Base-by-base conservation (phyloP, 768 basidiomycete genomes). In the Suillus ampliporus region DNA sequence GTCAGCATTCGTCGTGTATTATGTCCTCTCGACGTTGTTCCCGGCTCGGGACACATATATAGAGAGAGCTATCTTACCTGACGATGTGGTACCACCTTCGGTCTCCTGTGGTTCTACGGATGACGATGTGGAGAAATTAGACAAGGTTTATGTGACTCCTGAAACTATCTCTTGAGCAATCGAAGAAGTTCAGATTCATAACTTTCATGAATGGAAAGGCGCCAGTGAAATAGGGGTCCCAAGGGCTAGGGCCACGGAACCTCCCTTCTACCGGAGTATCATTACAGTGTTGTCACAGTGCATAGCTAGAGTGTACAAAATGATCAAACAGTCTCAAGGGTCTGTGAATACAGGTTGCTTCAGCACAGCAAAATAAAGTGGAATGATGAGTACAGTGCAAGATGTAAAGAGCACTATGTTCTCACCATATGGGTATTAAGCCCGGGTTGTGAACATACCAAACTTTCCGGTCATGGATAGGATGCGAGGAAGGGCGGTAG, bases 401-500 rank as follows among this genome's bases (percentile, higher is more conserved):
- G n/a, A n/a, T n/a, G n/a, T n/a, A n/a, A n/a, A n/a, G n/a, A n/a
- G n/a, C n/a, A n/a, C n/a, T n/a, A n/a, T n/a, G n/a, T n/a, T n/a
- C n/a, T n/a, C n/a, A n/a, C n/a, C n/a, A n/a, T n/a, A n/a, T n/a
- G n/a, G n/a, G n/a, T 23, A 37, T 11, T 10, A 23, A 15, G 52
- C 13, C 38, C 23, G 37, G 15, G 44, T 34, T 35, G 54, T 31
- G 40, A 35, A 28, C 8, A 21, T 23, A 6, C 34, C 23, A 11
- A 31, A 17, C 8, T 37, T 34, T 15, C 50, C 14, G 4, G 44
- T 17, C n/a, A 19, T 6, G 28, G 50, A 58, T 15, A 58, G n/a
- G 35, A 63, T 57, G 23, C 52, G 43, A 15, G 58, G 59, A 8
- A 71, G 34, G 8, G 44, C 62, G 60, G 65, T 46, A 28, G 59